Percentiles rank a stretch among this genome's conserved stretches.
These are phyloP conservation scores for Gastrolobium bilobum DNA, from an alignment of 306 rosid species.

Conservation along the genomic window DNA sequence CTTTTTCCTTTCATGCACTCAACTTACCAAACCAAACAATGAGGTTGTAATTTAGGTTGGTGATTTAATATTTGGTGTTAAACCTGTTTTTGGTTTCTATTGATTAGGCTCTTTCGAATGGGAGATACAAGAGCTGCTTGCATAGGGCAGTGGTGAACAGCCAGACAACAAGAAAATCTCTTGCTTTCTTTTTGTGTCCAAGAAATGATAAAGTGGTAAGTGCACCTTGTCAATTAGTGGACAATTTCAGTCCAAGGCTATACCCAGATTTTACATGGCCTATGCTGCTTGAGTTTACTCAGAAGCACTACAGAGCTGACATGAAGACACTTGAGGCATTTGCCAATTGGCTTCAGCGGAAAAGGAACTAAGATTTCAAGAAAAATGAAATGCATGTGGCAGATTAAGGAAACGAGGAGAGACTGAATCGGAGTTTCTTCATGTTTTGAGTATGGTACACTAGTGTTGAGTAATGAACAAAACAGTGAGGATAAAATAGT, in stretches of 20 bases:
- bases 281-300: constrained; percentile 86
- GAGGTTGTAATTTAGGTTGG: neutral
- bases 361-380: constrained; percentile 45
- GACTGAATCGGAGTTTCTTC: constrained; percentile 49
- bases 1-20: constrained; percentile 16
- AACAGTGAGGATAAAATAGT: constrained; percentile 53
- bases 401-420: constrained; percentile 1
- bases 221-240: constrained; percentile 88
- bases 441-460: constrained; percentile 43
- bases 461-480: constrained; percentile 57
- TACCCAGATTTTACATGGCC: constrained; percentile 99
- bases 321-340: constrained; percentile 84
- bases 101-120: constrained; percentile 89
- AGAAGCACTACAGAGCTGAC: constrained; percentile 94
- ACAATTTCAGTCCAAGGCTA: constrained; percentile 61
- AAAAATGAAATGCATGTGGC: neutral
- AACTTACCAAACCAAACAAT: neutral
- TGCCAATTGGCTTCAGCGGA: constrained; percentile 73
- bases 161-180: constrained; percentile 78
- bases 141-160: constrained; percentile 99
- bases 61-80: neutral
- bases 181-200: constrained; percentile 96
- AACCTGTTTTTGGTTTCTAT: neutral
- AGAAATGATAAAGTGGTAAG: constrained; percentile 80
- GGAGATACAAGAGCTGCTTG: constrained; percentile 94